Evolutionary conservation across 306 rosid species (phyloP).

Genomic region (Begonia peltatifolia): DNA sequence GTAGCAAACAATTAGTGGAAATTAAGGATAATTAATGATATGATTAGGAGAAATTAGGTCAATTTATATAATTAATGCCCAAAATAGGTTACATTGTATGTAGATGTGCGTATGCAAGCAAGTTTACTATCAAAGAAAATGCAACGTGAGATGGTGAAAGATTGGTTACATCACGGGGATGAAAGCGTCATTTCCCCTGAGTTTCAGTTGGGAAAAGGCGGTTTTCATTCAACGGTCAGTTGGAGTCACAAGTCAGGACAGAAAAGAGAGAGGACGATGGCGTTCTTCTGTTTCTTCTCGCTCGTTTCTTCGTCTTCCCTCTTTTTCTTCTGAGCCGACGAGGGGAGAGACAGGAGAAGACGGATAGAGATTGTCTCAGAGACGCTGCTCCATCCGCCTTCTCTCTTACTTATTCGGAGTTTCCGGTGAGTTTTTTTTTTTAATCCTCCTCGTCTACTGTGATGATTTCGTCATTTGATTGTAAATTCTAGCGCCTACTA

Average conservation of each 20-base stretch:
- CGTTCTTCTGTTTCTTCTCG: conserved; percentile 9
- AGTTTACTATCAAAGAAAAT: background rate
- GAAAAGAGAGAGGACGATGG: conserved; percentile 18
- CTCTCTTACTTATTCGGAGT: background rate
- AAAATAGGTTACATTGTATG: background rate
- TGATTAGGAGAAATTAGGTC: too few relatives aligned
- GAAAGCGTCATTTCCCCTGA: too few relatives aligned
- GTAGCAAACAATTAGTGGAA: too few relatives aligned
- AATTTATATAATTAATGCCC: too few relatives aligned
- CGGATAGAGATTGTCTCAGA: background rate
- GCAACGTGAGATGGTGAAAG: too few relatives aligned
- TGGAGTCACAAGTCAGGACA: conserved; percentile 14
- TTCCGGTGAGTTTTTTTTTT: background rate
- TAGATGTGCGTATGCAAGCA: background rate
- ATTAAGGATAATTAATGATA: too few relatives aligned
- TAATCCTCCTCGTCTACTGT: background rate
- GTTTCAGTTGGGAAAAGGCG: conserved; percentile 15
- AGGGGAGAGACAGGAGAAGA: conserved; percentile 14
- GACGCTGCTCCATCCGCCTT: background rate
- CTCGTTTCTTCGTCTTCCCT: conserved; percentile 17
- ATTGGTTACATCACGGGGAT: too few relatives aligned
- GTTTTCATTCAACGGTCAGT: conserved; percentile 19
- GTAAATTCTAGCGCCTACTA: too few relatives aligned
- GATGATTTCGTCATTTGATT: background rate
- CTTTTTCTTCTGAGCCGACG: background rate